Evolutionary conservation across 2,329 filamentous ascomycete genomes (phyloP), one percentile per base, ranked within the genome.

Genomic region (Colletotrichum truncatum): DNA sequence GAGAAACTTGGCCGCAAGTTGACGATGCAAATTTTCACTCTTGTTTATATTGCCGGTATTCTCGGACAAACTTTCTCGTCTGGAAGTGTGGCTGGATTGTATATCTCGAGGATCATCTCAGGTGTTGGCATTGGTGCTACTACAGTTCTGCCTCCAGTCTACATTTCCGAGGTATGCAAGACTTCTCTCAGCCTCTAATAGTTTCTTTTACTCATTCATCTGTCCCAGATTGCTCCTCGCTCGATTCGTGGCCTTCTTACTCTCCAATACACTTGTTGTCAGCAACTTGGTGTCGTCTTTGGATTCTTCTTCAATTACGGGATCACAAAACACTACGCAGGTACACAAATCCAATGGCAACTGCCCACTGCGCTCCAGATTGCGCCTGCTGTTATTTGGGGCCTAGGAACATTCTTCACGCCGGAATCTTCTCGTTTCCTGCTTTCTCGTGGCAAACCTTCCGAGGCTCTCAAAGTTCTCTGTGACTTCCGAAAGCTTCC

Each of bases 221-320:
- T 28, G 3, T 4, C 11, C 6, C 9, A 68, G 72, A 74, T 74
- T 10, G 70, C 71, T 0, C 71, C 73, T 0, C 62, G 68, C 2
- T 72, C 72, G 0, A 77, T 77, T 5, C 70, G 75, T 0, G 74
- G 75, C 5, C 70, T 77, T 1, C 8, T 77, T 3, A 77, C 73
- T 0, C 67, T 77, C 0, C 74, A 77, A 18, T 77, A 77, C 30
- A 73, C 73, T 1, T 75, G 73, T 60, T 77, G 74, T 7, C 74
- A 77, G 12, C 75, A 77, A 18, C 73, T 77, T 7, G 45, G 73
- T 4, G 73, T 75, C 6, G 73, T 75, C 3, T 74, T 75, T n/a
- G 73, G 74, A 1, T 75, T 78, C 51, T 78, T 78, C 52, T 67
- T 75, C 36, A 78, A 78, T 54, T 77, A 79, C 41, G 72, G 76